Percentiles rank a stretch among this genome's conserved stretches.
Conservation (phyloP, 371 early-diverging fungal species). For the Rhizopus sp. region DNA sequence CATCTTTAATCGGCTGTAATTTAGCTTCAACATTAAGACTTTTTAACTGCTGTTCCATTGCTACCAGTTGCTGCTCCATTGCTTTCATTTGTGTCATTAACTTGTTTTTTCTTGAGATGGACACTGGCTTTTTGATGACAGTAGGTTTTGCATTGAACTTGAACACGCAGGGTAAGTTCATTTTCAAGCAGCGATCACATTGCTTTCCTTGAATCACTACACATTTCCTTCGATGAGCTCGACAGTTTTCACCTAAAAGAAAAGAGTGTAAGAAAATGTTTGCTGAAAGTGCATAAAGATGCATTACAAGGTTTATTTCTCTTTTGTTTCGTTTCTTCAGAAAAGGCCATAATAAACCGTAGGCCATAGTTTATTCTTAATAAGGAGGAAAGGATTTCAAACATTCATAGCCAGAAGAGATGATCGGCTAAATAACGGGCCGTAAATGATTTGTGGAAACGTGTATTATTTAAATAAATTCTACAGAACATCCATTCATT, state of each 20-base stretch:
- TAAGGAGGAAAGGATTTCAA: constrained; percentile 2
- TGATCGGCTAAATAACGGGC: too few relatives aligned
- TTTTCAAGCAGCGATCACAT: constrained; percentile 46
- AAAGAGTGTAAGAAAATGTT: not conserved
- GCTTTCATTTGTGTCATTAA: constrained; percentile 35
- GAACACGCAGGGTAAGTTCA: constrained; percentile 40
- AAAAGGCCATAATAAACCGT: constrained; percentile 16
- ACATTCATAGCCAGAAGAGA: not conserved
- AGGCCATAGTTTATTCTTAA: constrained; percentile 1
- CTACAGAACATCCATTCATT: too few relatives aligned
- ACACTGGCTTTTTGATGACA: constrained; percentile 30
- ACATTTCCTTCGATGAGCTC: constrained; percentile 51
- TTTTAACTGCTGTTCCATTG: constrained; percentile 31
- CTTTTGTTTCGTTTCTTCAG: constrained; percentile 28
- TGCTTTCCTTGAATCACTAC: constrained; percentile 30
- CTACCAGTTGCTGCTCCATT: constrained; percentile 33
- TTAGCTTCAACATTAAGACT: constrained; percentile 19
- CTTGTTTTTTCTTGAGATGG: constrained; percentile 35
- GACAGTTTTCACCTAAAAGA: constrained; percentile 45
- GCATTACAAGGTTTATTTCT: constrained; percentile 47
- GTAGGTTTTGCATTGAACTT: constrained; percentile 42
- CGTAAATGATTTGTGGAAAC: too few relatives aligned
- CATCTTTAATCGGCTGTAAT: constrained; percentile 1
- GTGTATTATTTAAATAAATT: too few relatives aligned
- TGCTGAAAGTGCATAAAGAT: constrained; percentile 3